These are phyloP conservation scores for Candida montana DNA, from an alignment of 805 yeast genomes.

Conservation along the genomic window DNA sequence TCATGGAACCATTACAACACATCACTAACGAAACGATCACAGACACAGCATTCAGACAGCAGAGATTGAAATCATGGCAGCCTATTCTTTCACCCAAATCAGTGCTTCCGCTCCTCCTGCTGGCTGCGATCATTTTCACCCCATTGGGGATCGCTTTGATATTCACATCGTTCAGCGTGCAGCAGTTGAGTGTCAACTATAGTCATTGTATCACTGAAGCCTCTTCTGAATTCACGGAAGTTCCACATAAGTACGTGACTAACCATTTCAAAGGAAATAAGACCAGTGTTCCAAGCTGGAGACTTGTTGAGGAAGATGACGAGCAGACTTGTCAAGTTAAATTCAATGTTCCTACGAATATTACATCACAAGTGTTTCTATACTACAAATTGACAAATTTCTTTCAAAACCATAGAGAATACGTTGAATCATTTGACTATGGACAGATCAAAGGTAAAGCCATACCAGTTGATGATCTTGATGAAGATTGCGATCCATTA, in stretches of 20 bases:
- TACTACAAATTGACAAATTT: conserved; percentile 88
- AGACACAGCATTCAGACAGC: conserved; percentile 76
- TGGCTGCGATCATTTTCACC: conserved; percentile 74
- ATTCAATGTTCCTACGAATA: conserved; percentile 66
- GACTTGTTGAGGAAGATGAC: conserved; percentile 35
- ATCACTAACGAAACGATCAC: conserved; percentile 30
- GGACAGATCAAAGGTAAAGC: conserved; percentile 78
- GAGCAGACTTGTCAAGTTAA: conserved; percentile 53
- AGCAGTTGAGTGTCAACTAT: conserved; percentile 70
- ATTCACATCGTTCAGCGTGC: conserved; percentile 72
- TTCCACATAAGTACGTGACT: conserved; percentile 55
- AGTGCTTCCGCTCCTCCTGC: conserved; percentile 76
- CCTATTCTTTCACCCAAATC: conserved; percentile 91
- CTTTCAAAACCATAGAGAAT: conserved; percentile 91
- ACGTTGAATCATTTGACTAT: conserved; percentile 79
- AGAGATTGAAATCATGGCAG: conserved; percentile 57
- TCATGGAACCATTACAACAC: conserved; percentile 14
- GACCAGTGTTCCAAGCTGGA: conserved; percentile 56
- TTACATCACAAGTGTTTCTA: conserved; percentile 65
- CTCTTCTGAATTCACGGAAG: conserved; percentile 35
- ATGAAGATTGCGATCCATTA: conserved; percentile 58
- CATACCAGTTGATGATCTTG: conserved; percentile 45
- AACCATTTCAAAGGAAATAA: conserved; percentile 51
- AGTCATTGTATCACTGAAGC: conserved; percentile 59
- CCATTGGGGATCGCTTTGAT: conserved; percentile 87